These are phyloP conservation scores for Penicillium sp. DNA, from an alignment of 2,329 filamentous ascomycete genomes.

Conservation along the genomic window DNA sequence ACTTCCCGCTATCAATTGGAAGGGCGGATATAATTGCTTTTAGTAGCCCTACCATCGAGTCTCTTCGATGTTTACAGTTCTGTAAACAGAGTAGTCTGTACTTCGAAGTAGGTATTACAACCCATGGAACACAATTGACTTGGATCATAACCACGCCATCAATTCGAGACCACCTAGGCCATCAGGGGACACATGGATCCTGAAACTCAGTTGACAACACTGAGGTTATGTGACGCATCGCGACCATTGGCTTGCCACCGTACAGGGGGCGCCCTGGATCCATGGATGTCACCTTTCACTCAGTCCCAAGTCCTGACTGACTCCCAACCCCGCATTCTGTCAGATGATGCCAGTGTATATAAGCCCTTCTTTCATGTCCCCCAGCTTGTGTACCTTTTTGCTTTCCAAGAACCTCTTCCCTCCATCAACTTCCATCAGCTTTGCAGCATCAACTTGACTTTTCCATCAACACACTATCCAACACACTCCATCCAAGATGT, in stretches of 20 bases:
- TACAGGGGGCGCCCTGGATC: slow-evolving; percentile 17
- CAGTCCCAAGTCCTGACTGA: slow-evolving; percentile 10
- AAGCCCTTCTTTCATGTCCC: slow-evolving; percentile 2
- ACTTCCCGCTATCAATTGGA: neutral
- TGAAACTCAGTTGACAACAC: slow-evolving; percentile 8
- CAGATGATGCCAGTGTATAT: slow-evolving; percentile 26
- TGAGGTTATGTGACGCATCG: neutral
- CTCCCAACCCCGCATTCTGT: slow-evolving; percentile 26
- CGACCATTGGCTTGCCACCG: slow-evolving; percentile 15
- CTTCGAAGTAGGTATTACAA: neutral
- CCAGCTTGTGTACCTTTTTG: neutral
- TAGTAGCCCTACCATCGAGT: neutral
- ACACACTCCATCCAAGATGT: slow-evolving; percentile 17
- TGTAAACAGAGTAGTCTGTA: neutral
- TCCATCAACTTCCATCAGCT: slow-evolving; percentile 2
- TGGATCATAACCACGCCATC: neutral
- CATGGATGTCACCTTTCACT: slow-evolving; percentile 18
- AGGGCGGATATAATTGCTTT: neutral
- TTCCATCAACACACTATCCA: slow-evolving; percentile 3
- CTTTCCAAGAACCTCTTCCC: slow-evolving; percentile 1
- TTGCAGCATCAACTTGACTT: neutral
- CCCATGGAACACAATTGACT: neutral
- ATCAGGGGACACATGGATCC: neutral
- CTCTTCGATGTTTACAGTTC: neutral
- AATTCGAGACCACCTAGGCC: neutral